These are phyloP conservation scores for Wickerhamomyces silvicola DNA, from an alignment of 805 yeast species.

Conservation along the genomic window DNA sequence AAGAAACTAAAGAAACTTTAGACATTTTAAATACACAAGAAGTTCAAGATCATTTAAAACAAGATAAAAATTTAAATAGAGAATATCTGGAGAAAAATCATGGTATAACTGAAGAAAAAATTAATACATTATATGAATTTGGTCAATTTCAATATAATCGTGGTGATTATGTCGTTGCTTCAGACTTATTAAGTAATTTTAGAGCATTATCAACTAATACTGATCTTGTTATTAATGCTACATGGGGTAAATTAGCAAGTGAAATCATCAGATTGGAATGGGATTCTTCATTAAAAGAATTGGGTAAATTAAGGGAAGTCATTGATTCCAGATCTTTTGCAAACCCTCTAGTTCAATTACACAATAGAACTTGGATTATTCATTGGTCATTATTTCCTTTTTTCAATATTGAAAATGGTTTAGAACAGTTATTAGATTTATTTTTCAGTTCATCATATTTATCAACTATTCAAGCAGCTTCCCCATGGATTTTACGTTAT, in stretches of 20 bases:
- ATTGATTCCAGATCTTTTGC: conserved; percentile 48
- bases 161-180: conserved; percentile 55
- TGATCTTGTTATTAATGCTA: conserved; percentile 45
- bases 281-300: conserved; percentile 47
- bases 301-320: conserved; percentile 48
- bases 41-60: conserved; percentile 45
- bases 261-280: conserved; percentile 49
- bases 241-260: conserved; percentile 66
- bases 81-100: conserved; percentile 37
- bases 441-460: conserved; percentile 54
- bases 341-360: conserved; percentile 52
- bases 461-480: conserved; percentile 61
- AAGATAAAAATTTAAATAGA: conserved; percentile 49
- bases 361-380: conserved; percentile 60
- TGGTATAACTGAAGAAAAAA: conserved; percentile 41
- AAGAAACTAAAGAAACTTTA: conserved; percentile 38
- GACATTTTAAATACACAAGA: conserved; percentile 41
- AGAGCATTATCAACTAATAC: conserved; percentile 47
- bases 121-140: conserved; percentile 46
- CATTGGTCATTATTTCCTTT: conserved; percentile 66
- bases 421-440: conserved; percentile 48
- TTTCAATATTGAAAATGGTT: conserved; percentile 46
- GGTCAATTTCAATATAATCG: conserved; percentile 59
- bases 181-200: conserved; percentile 52
- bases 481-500: conserved; percentile 68